Percentiles rank a stretch among this genome's conserved stretches.
phyloP scores from a whole-genome alignment of 768 basidiomycete genomes.

The Pleurotus salmoneostramineus region DNA sequence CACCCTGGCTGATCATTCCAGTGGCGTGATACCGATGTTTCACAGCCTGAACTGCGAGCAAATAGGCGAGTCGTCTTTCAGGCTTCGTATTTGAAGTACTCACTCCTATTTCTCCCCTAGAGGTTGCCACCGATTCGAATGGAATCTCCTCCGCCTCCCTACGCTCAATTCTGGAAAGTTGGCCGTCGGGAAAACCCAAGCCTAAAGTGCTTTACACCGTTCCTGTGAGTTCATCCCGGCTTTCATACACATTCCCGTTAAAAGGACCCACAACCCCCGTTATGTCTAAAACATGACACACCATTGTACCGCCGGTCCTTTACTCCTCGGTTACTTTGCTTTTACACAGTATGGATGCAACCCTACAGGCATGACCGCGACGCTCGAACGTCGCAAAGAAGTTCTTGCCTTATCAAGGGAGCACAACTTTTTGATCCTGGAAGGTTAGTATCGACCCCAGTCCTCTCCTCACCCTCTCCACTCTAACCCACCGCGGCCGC shows the following conservation, averaged over 20 bases:
- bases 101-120: constrained; percentile 29
- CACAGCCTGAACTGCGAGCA: constrained; percentile 50
- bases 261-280: too few relatives aligned
- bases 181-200: constrained; percentile 67
- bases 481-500: background rate
- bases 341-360: constrained; percentile 71
- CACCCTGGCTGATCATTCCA: constrained; percentile 18
- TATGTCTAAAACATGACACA: too few relatives aligned
- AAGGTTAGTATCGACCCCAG: constrained; percentile 45
- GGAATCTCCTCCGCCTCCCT: constrained; percentile 64
- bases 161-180: constrained; percentile 62
- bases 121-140: constrained; percentile 72
- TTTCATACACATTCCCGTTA: constrained; percentile 5
- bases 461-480: background rate
- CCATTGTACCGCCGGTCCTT: too few relatives aligned
- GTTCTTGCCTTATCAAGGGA: constrained; percentile 69
- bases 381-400: constrained; percentile 63
- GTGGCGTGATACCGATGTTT: constrained; percentile 67
- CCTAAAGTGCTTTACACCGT: constrained; percentile 84
- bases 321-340: background rate
- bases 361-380: constrained; percentile 79
- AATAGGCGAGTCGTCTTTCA: constrained; percentile 40
- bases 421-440: constrained; percentile 78
- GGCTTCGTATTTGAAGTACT: background rate
- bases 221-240: constrained; percentile 40